Base-by-base conservation (phyloP, 148 eudicot species). In the Mesembryanthemum crystallinum region DNA sequence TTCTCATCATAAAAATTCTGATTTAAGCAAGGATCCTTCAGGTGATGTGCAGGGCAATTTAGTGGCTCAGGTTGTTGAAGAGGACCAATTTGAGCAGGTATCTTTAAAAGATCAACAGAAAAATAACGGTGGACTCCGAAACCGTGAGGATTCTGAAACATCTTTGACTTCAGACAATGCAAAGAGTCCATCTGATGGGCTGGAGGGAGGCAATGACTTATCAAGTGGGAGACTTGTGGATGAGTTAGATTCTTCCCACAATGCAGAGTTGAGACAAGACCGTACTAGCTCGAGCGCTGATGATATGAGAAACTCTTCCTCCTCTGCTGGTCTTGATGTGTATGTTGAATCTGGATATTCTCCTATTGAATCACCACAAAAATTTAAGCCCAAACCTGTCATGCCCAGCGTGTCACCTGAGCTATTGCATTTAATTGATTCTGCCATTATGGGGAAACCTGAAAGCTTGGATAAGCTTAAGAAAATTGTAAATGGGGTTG, bases 361-460 rank as follows among this genome's bases (percentile, higher is more conserved):
- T 58, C 88, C 85, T 43, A 61, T 78, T 73, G 90, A 81, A 77
- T 89, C 97, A 23, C 93, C 94, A 25, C 89, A 74, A 61, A 92
- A 88, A 73, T 81, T 85, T 39, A 88, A 68, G 82, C 83, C 89
- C 57, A 96, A 90, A 84, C 87, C 87, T 62, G 79, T 72, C 20
- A 76, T 84, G 90, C 91, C 98, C 7, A 89, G 85, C 83, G 98
- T 89, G 62, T 88, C 98, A 63, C 99, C 99, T 15, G 99, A 96
- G 89, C 87, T 96, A 66, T 79, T 96, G 81, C 99, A 96, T 83
- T 83, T 96, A 73, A 94, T 96, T 75, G 99, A 96, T 80, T 92
- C 99, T 73, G 97, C 98, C 80, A 96, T 96, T 51, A 96, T 91
- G 99, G 99, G 99, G 42, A 96, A 96, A 84, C 85, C 98, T 12